A percentile compares a stretch with the other conserved stretches of the same genome.
Evolutionary conservation across 805 yeast species (phyloP).

Genomic region (Pichia kluyveri): DNA sequence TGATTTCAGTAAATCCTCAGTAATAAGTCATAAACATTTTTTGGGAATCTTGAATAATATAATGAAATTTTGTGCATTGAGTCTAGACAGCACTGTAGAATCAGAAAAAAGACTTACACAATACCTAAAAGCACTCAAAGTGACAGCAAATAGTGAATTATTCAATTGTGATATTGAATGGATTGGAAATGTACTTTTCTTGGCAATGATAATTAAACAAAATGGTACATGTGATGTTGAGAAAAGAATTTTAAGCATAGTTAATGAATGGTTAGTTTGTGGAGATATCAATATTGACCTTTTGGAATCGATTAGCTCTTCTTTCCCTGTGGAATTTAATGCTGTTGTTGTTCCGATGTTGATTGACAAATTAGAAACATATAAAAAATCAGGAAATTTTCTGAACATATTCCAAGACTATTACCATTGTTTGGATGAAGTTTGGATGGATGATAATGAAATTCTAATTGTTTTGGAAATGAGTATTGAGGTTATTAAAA

Average conservation of each 20-base stretch:
- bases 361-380: neutral
- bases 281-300: neutral
- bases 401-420: neutral
- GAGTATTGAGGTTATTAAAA: neutral
- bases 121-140: neutral
- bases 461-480: conserved; percentile 7
- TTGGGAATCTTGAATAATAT: conserved; percentile 13
- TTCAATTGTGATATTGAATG: neutral
- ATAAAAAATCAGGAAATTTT: neutral
- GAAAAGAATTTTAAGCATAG: neutral
- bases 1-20: neutral
- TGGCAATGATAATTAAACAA: conserved; percentile 1
- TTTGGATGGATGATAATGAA: conserved; percentile 16
- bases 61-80: conserved; percentile 8
- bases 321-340: conserved; percentile 9
- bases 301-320: conserved; percentile 6
- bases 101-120: neutral
- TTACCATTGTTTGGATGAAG: neutral
- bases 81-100: neutral
- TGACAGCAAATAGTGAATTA: neutral
- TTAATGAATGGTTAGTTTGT: neutral
- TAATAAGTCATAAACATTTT: conserved; percentile 26
- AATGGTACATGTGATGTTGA: neutral
- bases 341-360: conserved; percentile 21
- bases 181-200: conserved; percentile 2